Conservation (phyloP, 805 yeast genomes). For the Lipomyces yamanashiensis region DNA sequence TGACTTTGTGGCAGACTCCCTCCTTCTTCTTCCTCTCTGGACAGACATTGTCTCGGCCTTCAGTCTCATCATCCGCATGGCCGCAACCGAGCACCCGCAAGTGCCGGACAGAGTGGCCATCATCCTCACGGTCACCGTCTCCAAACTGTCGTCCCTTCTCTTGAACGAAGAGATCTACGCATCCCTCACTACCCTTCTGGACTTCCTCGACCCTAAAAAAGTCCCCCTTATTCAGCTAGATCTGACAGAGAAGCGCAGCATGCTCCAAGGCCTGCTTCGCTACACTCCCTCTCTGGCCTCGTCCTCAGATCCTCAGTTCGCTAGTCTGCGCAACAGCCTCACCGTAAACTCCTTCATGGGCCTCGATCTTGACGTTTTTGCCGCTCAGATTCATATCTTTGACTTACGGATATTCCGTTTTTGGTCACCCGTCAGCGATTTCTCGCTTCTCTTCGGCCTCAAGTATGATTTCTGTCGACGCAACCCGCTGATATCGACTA, state of each 20-base stretch:
- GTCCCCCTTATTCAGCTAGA: background rate
- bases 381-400: slow-evolving; percentile 67
- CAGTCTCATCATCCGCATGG: slow-evolving; percentile 52
- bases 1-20: slow-evolving; percentile 50
- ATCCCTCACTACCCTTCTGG: slow-evolving; percentile 6
- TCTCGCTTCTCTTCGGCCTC: slow-evolving; percentile 68
- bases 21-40: slow-evolving; percentile 60
- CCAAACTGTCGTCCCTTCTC: slow-evolving; percentile 20
- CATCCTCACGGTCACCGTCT: slow-evolving; percentile 10
- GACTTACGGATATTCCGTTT: slow-evolving; percentile 64
- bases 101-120: slow-evolving; percentile 13
- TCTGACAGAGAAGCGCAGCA: slow-evolving; percentile 6
- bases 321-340: slow-evolving; percentile 11
- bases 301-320: background rate
- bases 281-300: slow-evolving; percentile 7
- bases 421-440: slow-evolving; percentile 84
- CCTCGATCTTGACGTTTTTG: slow-evolving; percentile 58
- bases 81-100: slow-evolving; percentile 32
- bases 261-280: slow-evolving; percentile 14
- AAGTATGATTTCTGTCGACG: slow-evolving; percentile 51
- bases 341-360: slow-evolving; percentile 58
- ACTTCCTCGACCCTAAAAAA: slow-evolving; percentile 3
- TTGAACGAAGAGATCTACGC: slow-evolving; percentile 17
- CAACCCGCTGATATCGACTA: slow-evolving; percentile 80
- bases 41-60: slow-evolving; percentile 54